Evolutionary conservation across 2,329 filamentous ascomycete species (phyloP).

Genomic region (Phaeosphaeria sp.): DNA sequence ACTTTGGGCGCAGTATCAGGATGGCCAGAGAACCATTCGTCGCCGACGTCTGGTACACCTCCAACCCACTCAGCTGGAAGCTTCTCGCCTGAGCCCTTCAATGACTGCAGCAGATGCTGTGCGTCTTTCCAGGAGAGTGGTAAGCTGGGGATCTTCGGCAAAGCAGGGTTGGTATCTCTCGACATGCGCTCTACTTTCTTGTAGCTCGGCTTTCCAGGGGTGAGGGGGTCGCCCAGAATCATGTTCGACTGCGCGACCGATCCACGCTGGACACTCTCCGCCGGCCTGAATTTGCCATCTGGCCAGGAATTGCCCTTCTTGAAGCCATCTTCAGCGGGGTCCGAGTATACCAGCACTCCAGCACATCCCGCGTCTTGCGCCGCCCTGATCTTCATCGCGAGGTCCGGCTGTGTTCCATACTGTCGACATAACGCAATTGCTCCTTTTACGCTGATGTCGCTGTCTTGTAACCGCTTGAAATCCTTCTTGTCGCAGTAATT

Average conservation of each 20-base stretch:
- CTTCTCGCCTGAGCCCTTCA: conserved; percentile 76
- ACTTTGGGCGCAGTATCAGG: conserved; percentile 73
- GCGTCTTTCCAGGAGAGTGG: conserved; percentile 92
- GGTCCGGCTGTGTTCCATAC: conserved; percentile 75
- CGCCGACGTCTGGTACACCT: conserved; percentile 72
- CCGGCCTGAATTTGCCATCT: conserved; percentile 78
- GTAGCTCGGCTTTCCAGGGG: conserved; percentile 82
- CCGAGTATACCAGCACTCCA: conserved; percentile 91
- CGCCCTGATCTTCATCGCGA: conserved; percentile 84
- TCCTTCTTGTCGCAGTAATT: conserved; percentile 90
- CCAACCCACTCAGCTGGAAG: conserved; percentile 77
- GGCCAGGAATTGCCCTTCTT: conserved; percentile 75
- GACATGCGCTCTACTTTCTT: conserved; percentile 70
- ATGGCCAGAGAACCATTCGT: conserved; percentile 86
- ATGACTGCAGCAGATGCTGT: conserved; percentile 74
- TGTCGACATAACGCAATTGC: conserved; percentile 86
- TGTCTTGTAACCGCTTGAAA: conserved; percentile 74
- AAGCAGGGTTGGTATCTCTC: conserved; percentile 72
- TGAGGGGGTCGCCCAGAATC: conserved; percentile 90
- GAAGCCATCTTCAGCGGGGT: conserved; percentile 86
- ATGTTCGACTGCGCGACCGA: conserved; percentile 81
- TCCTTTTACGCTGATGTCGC: conserved; percentile 75
- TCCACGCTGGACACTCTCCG: conserved; percentile 82
- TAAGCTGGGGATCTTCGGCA: conserved; percentile 86
- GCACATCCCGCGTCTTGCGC: conserved; percentile 85